Evolutionary conservation across 441 rosid genomes (phyloP).

Genomic region (Isatis lusitanica): DNA sequence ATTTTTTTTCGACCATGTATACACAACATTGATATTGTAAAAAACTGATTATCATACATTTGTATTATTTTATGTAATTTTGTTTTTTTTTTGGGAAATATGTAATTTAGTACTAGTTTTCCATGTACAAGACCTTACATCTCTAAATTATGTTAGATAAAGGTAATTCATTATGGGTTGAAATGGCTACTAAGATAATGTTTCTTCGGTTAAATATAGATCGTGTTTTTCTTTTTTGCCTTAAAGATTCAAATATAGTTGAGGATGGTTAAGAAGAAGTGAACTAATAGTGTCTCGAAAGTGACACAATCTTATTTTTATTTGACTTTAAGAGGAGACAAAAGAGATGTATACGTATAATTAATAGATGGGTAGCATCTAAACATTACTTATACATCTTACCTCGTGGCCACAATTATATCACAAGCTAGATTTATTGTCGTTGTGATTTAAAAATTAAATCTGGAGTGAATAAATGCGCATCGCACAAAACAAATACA

Average conservation of each 20-base stretch:
- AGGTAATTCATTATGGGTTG: not conserved
- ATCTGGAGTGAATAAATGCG: not conserved
- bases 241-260: conserved; percentile 29
- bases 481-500: not conserved
- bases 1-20: conserved; percentile 11
- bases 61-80: conserved; percentile 5
- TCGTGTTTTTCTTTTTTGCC: not conserved
- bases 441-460: not conserved
- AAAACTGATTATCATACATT: conserved; percentile 11
- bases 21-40: conserved; percentile 27
- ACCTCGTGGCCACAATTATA: conserved; percentile 5
- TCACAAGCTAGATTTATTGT: not conserved
- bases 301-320: conserved; percentile 24
- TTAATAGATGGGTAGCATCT: conserved; percentile 20
- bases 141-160: not conserved
- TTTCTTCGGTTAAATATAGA: not conserved
- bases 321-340: conserved; percentile 34
- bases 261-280: conserved; percentile 40
- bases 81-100: not conserved
- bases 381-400: conserved; percentile 15
- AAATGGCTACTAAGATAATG: not conserved
- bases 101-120: not conserved
- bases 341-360: conserved; percentile 14
- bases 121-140: not conserved
- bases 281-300: conserved; percentile 30